Evolutionary conservation across 2,329 filamentous ascomycete genomes (phyloP).

Genomic region (Penicillium occitanis): DNA sequence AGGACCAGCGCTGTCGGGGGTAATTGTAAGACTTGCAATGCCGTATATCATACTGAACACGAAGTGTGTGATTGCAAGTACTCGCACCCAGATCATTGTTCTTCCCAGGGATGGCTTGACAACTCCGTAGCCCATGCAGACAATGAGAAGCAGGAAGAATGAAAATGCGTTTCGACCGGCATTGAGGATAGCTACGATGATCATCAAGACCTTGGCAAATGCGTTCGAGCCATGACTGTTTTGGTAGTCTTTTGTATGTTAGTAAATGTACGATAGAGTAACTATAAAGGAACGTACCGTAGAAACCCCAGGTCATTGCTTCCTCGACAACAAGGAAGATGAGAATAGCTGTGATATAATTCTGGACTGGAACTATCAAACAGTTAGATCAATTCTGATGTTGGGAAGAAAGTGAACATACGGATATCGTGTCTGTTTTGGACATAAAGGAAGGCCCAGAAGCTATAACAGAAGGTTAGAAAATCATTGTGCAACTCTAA

Average conservation of each 20-base stretch:
- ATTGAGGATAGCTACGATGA: conserved; percentile 89
- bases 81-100: conserved; percentile 91
- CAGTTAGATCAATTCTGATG: neutral
- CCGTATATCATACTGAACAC: conserved; percentile 93
- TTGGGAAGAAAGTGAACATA: conserved; percentile 35
- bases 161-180: conserved; percentile 95
- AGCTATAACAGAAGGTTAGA: conserved; percentile 49
- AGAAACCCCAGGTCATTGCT: conserved; percentile 98
- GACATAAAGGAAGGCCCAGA: conserved; percentile 94
- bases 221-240: conserved; percentile 84
- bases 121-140: conserved; percentile 99
- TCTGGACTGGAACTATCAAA: conserved; percentile 79
- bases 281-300: conserved; percentile 56
- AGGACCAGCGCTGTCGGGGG: conserved; percentile 83
- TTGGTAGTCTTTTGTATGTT: conserved; percentile 68
- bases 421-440: conserved; percentile 89
- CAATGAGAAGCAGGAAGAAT: conserved; percentile 95
- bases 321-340: conserved; percentile 94
- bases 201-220: conserved; percentile 79
- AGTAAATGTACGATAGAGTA: conserved; percentile 28
- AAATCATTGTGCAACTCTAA: neutral
- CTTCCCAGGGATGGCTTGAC: conserved; percentile 90
- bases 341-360: conserved; percentile 97
- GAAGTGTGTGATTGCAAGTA: conserved; percentile 89
- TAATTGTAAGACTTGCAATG: conserved; percentile 82